These are phyloP conservation scores for Eucalyptus urophylla DNA, from an alignment of 345 rosid genomes.

Conservation along the genomic window DNA sequence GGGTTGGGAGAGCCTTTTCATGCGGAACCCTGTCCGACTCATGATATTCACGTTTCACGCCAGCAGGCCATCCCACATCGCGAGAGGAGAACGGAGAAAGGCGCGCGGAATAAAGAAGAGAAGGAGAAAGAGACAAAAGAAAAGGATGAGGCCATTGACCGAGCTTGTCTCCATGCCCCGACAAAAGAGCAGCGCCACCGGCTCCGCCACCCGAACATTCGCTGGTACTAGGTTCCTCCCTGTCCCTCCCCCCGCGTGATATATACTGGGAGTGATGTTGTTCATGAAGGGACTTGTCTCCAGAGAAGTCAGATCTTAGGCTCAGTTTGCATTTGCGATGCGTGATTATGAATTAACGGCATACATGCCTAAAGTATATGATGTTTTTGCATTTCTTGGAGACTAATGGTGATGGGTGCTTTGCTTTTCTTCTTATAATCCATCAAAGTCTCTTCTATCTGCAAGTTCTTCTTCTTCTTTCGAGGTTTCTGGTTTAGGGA, in stretches of 20 bases:
- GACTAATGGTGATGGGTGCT: conserved; percentile 67
- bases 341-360: background rate
- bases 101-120: too few relatives aligned
- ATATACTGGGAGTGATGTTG: background rate
- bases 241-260: background rate
- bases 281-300: background rate
- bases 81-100: too few relatives aligned
- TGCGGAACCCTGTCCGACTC: too few relatives aligned
- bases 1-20: too few relatives aligned
- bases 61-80: too few relatives aligned
- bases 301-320: background rate
- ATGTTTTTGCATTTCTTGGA: conserved; percentile 34
- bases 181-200: conserved; percentile 48
- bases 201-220: conserved; percentile 89
- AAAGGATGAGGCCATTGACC: too few relatives aligned
- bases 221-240: conserved; percentile 59
- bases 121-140: too few relatives aligned
- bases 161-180: too few relatives aligned
- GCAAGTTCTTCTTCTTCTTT: background rate
- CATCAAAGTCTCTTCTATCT: background rate
- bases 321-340: background rate
- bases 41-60: too few relatives aligned
- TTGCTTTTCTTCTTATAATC: conserved; percentile 45
- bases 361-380: too few relatives aligned
- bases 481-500: conserved; percentile 1